These are phyloP conservation scores for Fraxinus nigra DNA, from an alignment of 305 asterid genomes.

Conservation along the genomic window DNA sequence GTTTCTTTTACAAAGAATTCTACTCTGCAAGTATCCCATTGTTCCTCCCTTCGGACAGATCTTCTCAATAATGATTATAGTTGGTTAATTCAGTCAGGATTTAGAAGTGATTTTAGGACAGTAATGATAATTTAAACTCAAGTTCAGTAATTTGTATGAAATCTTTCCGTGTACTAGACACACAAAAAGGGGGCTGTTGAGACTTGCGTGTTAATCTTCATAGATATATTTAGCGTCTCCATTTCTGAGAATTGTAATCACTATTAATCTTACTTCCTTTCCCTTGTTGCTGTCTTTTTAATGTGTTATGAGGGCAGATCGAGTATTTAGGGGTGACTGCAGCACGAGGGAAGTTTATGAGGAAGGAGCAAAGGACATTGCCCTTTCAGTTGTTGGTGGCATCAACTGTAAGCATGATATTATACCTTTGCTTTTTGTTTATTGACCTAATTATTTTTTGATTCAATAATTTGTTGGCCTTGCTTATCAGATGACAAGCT, in stretches of 20 bases:
- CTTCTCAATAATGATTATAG: background rate
- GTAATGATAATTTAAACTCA: background rate
- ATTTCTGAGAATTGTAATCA: background rate
- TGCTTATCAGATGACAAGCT: slow-evolving; percentile 14
- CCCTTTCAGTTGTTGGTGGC: slow-evolving; percentile 84
- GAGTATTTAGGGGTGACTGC: slow-evolving; percentile 86
- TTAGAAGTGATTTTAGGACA: background rate
- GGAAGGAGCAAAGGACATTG: slow-evolving; percentile 74
- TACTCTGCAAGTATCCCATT: background rate
- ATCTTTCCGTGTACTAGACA: background rate
- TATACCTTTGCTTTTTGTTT: slow-evolving; percentile 13
- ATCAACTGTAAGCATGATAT: slow-evolving; percentile 67
- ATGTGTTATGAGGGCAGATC: slow-evolving; percentile 44
- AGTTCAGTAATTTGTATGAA: background rate
- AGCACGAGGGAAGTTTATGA: slow-evolving; percentile 76
- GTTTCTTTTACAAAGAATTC: background rate
- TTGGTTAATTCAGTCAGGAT: background rate
- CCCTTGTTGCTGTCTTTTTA: background rate
- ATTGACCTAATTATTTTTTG: slow-evolving; percentile 3
- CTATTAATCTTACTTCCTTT: background rate
- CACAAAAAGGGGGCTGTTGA: background rate
- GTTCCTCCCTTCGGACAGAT: slow-evolving; percentile 6
- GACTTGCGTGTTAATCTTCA: background rate
- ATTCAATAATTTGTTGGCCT: slow-evolving; percentile 6
- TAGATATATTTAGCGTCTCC: background rate